A percentile compares a stretch with the other conserved stretches of the same genome.
Evolutionary conservation across 1,284 basidiomycete species (phyloP).

Genomic region (Rhodotorula sp.): DNA sequence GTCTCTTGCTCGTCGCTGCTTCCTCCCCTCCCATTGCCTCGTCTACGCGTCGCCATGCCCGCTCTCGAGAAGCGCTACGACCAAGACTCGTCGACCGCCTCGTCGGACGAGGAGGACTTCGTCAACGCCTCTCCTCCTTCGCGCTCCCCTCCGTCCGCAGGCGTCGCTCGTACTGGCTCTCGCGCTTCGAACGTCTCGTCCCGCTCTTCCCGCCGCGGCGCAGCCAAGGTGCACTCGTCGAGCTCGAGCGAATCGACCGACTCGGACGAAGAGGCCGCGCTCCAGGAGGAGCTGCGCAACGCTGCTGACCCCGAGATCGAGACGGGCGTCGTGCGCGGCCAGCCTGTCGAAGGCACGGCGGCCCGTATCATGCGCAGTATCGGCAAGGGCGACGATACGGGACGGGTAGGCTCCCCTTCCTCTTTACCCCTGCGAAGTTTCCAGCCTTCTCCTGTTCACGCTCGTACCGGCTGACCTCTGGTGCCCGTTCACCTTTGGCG

Average conservation of each 20-base stretch:
- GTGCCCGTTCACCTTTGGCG: too few relatives aligned
- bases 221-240: not conserved
- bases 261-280: conserved; percentile 23
- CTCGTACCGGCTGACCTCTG: not conserved
- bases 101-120: conserved; percentile 23
- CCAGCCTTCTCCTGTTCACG: not conserved
- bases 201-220: conserved; percentile 2
- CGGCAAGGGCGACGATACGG: conserved; percentile 4
- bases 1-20: not conserved
- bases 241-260: conserved; percentile 17
- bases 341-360: conserved; percentile 2
- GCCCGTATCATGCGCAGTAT: conserved; percentile 20
- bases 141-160: conserved; percentile 1
- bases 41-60: not conserved
- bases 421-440: not conserved
- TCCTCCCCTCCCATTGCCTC: not conserved
- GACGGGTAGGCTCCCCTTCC: not conserved
- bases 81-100: conserved; percentile 13
- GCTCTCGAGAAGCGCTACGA: conserved; percentile 31
- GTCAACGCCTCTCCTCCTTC: conserved; percentile 21
- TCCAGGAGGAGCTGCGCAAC: conserved; percentile 14
- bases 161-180: not conserved
- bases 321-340: conserved; percentile 18
- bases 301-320: conserved; percentile 11
- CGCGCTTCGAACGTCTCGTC: not conserved